Evolutionary conservation across 2,329 filamentous ascomycete genomes (phyloP).

Genomic region (Neopestalotiopsis rosae): DNA sequence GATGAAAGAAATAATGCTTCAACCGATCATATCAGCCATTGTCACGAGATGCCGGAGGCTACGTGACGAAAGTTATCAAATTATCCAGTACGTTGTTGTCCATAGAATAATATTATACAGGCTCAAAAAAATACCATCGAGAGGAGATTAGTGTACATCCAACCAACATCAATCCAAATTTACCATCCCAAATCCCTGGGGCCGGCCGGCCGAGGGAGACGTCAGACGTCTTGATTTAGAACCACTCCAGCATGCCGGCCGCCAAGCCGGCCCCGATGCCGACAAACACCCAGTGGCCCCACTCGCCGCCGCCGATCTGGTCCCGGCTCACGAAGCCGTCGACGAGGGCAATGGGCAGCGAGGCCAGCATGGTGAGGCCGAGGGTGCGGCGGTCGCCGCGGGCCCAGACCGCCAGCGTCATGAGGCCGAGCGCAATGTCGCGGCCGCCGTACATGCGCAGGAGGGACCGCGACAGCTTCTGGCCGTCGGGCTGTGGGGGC

Average conservation of each 20-base stretch:
- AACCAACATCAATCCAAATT: too few relatives aligned
- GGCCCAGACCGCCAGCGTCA: conserved; percentile 5
- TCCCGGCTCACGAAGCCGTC: conserved; percentile 11
- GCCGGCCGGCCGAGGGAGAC: not conserved
- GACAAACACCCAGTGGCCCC: conserved; percentile 12
- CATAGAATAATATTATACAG: too few relatives aligned
- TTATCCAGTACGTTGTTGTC: too few relatives aligned
- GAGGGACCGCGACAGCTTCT: conserved; percentile 9
- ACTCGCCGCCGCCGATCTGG: conserved; percentile 13
- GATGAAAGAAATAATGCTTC: too few relatives aligned
- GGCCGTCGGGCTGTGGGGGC: conserved; percentile 3
- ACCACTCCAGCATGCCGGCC: not conserved
- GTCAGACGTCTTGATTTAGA: not conserved
- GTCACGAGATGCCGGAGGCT: too few relatives aligned
- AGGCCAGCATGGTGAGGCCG: conserved; percentile 1
- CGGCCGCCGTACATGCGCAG: conserved; percentile 12
- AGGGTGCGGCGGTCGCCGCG: conserved; percentile 7
- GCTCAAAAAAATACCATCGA: too few relatives aligned
- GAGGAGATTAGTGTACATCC: too few relatives aligned
- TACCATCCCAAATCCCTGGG: too few relatives aligned
- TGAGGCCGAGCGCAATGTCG: not conserved
- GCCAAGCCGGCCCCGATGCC: not conserved
- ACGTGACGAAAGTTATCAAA: too few relatives aligned
- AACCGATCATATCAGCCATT: too few relatives aligned
- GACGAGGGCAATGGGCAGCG: conserved; percentile 5